Conservation (phyloP, 116 monocot genomes). For the Phalaenopsis hybrid region DNA sequence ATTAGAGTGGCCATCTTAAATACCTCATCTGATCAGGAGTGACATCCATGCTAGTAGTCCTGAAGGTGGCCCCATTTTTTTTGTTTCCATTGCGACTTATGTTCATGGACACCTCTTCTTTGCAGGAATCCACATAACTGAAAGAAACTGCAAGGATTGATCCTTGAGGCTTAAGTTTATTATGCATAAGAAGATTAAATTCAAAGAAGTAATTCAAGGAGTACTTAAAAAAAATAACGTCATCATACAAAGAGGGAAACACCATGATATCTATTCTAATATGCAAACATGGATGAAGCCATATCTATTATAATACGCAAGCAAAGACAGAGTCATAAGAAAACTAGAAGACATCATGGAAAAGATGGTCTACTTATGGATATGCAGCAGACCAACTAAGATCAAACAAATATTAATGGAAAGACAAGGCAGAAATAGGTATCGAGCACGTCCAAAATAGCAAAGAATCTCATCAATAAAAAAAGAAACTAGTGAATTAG, state of each 20-base stretch:
- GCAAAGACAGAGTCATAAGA: not conserved
- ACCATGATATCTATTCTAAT: conserved; percentile 1
- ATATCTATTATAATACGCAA: not conserved
- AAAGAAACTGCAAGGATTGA: conserved; percentile 72
- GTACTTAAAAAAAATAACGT: too few relatives aligned
- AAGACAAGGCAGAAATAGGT: not conserved
- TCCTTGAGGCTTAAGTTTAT: not conserved
- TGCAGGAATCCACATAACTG: conserved; percentile 45
- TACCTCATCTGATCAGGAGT: conserved; percentile 99
- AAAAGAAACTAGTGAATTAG: not conserved
- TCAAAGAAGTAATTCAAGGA: not conserved
- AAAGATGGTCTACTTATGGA: not conserved
- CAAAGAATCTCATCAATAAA: not conserved
- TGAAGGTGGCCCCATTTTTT: conserved; percentile 69
- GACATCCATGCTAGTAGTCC: conserved; percentile 52
- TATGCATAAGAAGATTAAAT: conserved; percentile 1
- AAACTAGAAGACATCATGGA: not conserved
- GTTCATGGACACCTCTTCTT: conserved; percentile 88
- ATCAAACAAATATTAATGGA: not conserved
- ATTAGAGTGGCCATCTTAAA: not conserved
- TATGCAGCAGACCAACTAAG: not conserved
- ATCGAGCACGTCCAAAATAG: not conserved
- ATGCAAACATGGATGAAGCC: too few relatives aligned
- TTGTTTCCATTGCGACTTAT: conserved; percentile 51
- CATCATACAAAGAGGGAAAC: not conserved